Percentiles rank a stretch among this genome's conserved stretches.
These are phyloP conservation scores for Lolium rigidum DNA, from an alignment of 176 grass and related monocot genomes.

Conservation along the genomic window DNA sequence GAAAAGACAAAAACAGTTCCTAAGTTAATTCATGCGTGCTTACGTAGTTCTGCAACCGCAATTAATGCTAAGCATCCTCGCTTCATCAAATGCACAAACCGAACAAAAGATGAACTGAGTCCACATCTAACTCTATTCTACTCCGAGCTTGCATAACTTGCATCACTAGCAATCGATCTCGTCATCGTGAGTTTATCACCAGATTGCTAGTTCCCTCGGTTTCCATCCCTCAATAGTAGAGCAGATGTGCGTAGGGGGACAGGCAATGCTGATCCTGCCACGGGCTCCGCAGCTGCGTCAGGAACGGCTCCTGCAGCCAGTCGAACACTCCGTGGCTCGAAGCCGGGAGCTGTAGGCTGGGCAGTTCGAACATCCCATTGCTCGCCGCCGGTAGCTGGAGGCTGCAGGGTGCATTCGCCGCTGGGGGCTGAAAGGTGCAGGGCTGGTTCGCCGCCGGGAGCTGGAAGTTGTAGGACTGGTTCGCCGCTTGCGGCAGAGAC, in stretches of 20 bases:
- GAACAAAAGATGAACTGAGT: neutral
- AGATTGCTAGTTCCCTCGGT: neutral
- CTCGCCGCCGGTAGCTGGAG: constrained; percentile 9
- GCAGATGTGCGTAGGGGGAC: constrained; percentile 65
- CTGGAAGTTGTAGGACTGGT: neutral
- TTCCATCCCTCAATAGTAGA: constrained; percentile 15
- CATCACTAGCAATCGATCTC: neutral
- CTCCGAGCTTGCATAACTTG: neutral
- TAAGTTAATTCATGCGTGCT: too few species aligned
- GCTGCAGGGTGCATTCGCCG: neutral
- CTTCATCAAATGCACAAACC: too few species aligned
- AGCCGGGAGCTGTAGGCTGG: constrained; percentile 52
- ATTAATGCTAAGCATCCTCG: too few species aligned
- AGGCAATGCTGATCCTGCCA: constrained; percentile 67
- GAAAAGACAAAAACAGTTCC: too few species aligned
- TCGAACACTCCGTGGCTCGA: constrained; percentile 46
- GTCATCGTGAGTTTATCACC: neutral
- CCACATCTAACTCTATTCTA: too few species aligned
- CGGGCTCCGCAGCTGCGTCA: constrained; percentile 70
- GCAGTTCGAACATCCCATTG: constrained; percentile 28
- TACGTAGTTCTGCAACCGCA: too few species aligned
- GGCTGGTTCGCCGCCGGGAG: neutral
- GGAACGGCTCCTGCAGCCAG: constrained; percentile 66
- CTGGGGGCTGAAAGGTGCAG: neutral
- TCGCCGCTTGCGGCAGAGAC: neutral